A percentile compares a stretch with the other conserved stretches of the same genome.
These are phyloP conservation scores for Nepenthes gracilis DNA, from an alignment of 148 eudicot species.

Conservation along the genomic window DNA sequence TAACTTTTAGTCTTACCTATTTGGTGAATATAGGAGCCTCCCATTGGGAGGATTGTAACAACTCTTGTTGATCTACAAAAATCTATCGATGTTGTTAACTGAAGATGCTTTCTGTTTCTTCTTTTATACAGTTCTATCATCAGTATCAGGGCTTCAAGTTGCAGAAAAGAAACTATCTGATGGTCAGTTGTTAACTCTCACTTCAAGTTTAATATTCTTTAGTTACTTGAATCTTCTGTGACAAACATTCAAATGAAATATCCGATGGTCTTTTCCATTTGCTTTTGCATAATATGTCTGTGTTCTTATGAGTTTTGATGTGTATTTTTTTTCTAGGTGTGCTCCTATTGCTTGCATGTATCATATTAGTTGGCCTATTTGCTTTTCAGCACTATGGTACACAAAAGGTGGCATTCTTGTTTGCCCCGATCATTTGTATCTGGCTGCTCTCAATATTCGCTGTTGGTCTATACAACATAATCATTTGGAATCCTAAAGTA, in stretches of 20 bases:
- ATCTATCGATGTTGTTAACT: neutral
- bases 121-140: conserved; percentile 63
- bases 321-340: conserved; percentile 31
- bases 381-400: conserved; percentile 94
- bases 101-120: neutral
- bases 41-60: too few species aligned
- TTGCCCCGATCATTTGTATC: conserved; percentile 77
- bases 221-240: neutral
- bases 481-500: conserved; percentile 76
- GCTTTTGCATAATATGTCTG: neutral
- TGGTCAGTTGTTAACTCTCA: conserved; percentile 31
- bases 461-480: conserved; percentile 67
- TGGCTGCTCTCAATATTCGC: conserved; percentile 78
- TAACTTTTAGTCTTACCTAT: too few species aligned
- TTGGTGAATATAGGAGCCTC: too few species aligned
- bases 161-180: conserved; percentile 24
- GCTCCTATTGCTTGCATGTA: conserved; percentile 52
- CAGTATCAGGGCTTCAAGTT: conserved; percentile 83
- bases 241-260: neutral
- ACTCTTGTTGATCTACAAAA: too few species aligned
- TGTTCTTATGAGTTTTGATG: conserved; percentile 4
- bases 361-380: conserved; percentile 78
- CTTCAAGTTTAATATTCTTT: conserved; percentile 2
- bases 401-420: conserved; percentile 76
- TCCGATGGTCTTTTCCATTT: neutral